phyloP scores from a whole-genome alignment of 306 rosid genomes.

The Quercus berberidifolia region DNA sequence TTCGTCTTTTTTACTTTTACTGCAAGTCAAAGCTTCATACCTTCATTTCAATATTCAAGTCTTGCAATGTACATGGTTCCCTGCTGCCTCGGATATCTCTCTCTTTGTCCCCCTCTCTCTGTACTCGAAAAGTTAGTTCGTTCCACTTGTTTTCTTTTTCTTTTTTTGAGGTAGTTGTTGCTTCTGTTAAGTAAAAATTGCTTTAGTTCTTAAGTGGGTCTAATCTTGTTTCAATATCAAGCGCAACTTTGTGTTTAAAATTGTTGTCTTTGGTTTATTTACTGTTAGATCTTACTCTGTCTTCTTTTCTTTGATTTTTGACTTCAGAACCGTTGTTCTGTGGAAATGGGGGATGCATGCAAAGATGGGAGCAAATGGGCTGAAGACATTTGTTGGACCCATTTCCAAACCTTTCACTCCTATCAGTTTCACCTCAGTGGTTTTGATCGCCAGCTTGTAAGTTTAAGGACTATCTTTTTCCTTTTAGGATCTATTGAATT shows the following conservation, averaged over 20 bases:
- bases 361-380: slow-evolving; percentile 40
- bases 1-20: no score
- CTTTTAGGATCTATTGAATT: neutral
- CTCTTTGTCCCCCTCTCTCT: no score
- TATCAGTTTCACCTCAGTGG: slow-evolving; percentile 37
- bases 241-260: neutral
- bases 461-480: neutral
- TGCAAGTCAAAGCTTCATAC: no score
- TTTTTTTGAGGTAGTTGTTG: no score
- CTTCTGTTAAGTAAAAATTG: neutral
- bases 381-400: slow-evolving; percentile 61
- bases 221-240: neutral
- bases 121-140: no score
- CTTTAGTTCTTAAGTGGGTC: neutral
- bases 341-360: slow-evolving; percentile 30
- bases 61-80: no score
- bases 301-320: neutral
- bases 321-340: neutral
- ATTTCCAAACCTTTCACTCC: slow-evolving; percentile 48
- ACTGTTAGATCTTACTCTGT: neutral
- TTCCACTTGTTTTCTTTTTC: no score
- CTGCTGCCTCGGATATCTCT: no score
- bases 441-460: slow-evolving; percentile 49
- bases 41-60: no score
- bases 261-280: neutral